Conservation (phyloP, 2,329 filamentous ascomycete species). For the Alternaria sp. region DNA sequence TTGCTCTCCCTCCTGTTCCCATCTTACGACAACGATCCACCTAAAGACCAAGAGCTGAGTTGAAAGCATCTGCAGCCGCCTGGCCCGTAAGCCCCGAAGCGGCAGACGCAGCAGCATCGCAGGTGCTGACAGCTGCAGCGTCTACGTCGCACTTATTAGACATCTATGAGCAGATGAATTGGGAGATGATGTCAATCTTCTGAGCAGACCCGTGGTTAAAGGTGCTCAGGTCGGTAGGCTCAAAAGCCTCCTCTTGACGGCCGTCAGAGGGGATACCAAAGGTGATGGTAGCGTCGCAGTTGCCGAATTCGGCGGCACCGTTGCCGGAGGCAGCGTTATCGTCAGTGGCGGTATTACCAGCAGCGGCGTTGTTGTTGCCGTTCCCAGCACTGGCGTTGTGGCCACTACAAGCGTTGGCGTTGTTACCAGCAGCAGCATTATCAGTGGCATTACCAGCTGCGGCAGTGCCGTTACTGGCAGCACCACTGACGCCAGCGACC, state of each 20-base stretch:
- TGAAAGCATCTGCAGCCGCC: conserved; percentile 44
- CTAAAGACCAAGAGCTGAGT: conserved; percentile 38
- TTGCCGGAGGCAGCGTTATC: conserved; percentile 1
- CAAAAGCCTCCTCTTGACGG: conserved; percentile 56
- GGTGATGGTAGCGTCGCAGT: conserved; percentile 60
- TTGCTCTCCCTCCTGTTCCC: neutral
- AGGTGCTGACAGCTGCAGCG: conserved; percentile 31
- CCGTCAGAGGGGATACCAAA: conserved; percentile 62
- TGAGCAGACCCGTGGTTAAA: conserved; percentile 64
- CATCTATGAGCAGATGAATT: conserved; percentile 60
- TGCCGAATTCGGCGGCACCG: conserved; percentile 50
- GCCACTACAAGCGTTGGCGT: conserved; percentile 19
- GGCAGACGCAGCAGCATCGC: conserved; percentile 33
- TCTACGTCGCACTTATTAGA: conserved; percentile 39
- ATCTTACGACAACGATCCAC: neutral
- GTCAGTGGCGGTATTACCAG: conserved; percentile 4
- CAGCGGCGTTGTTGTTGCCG: conserved; percentile 4
- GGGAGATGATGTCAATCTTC: conserved; percentile 59
- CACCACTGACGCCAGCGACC: conserved; percentile 50
- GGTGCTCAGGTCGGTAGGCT: conserved; percentile 53
- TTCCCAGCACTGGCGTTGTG: conserved; percentile 10
- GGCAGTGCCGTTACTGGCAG: conserved; percentile 4
- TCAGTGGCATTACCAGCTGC: conserved; percentile 21
- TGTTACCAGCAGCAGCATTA: conserved; percentile 23
- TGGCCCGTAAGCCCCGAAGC: conserved; percentile 33